Percentiles rank a stretch among this genome's conserved stretches.
Evolutionary conservation across 208 protist genomes (phyloP).

Genomic region (Porcisia hertigi): DNA sequence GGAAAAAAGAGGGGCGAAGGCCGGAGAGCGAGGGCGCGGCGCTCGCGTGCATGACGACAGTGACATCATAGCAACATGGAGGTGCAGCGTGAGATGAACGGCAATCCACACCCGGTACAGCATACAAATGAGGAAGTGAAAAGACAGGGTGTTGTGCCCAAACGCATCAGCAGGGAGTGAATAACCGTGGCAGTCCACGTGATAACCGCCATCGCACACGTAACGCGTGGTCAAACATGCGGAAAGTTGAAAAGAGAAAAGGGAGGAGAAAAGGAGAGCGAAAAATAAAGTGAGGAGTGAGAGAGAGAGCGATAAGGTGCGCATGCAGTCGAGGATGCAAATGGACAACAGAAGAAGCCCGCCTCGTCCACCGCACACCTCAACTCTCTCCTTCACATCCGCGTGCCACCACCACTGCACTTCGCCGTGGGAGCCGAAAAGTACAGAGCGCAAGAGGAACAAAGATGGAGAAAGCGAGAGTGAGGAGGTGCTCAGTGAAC

Average conservation of each 20-base stretch:
- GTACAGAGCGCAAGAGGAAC: background rate
- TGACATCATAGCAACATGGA: background rate
- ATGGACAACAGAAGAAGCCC: background rate
- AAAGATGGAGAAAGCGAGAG: constrained; percentile 5
- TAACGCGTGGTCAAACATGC: background rate
- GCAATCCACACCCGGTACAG: background rate
- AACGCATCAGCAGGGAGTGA: background rate
- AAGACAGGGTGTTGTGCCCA: background rate
- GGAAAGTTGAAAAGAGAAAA: constrained; percentile 1
- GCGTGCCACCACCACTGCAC: background rate
- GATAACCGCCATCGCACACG: background rate
- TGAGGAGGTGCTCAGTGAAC: background rate
- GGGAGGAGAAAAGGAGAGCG: background rate
- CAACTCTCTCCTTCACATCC: background rate
- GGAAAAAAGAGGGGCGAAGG: constrained; percentile 4
- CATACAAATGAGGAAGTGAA: background rate
- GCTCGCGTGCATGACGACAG: background rate
- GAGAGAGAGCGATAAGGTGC: background rate
- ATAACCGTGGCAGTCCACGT: background rate
- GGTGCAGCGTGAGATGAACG: background rate
- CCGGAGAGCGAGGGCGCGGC: background rate
- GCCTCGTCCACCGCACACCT: background rate
- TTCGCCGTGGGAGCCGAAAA: background rate
- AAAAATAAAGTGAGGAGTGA: background rate
- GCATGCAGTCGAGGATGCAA: background rate